Evolutionary conservation across 345 rosid genomes (phyloP).

Genomic region (Noccaea bulbosa): DNA sequence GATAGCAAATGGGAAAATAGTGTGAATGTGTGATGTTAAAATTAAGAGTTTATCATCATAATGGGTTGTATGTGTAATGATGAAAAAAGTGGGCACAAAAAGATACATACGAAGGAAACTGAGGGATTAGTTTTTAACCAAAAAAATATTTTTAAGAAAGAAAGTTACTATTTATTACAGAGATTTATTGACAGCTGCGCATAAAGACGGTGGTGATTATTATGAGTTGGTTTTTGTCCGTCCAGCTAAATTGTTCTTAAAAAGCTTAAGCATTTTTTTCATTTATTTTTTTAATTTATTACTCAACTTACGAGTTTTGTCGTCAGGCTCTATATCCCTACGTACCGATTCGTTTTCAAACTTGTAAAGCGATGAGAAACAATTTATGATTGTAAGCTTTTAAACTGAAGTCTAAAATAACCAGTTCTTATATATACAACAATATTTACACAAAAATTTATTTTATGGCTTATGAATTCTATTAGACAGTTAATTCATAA

Average conservation of each 20-base stretch:
- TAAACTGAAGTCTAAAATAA: too few species aligned
- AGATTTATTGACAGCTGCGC: conserved; percentile 53
- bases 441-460: too few species aligned
- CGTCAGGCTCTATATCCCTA: background rate
- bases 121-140: conserved; percentile 16
- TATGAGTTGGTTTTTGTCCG: conserved; percentile 52
- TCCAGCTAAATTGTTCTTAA: conserved; percentile 60
- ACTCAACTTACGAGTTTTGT: background rate
- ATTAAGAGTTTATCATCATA: conserved; percentile 2
- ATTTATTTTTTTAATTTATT: too few species aligned
- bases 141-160: background rate
- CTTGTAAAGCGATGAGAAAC: background rate
- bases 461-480: too few species aligned
- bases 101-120: conserved; percentile 42
- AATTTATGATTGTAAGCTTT: background rate
- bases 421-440: too few species aligned
- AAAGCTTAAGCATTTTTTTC: conserved; percentile 46
- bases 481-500: too few species aligned
- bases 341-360: background rate
- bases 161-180: conserved; percentile 37
- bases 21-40: conserved; percentile 15
- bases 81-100: conserved; percentile 57
- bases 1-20: background rate
- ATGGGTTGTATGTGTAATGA: conserved; percentile 32
- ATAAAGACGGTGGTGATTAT: conserved; percentile 58